Base-by-base conservation (phyloP, 2,329 filamentous ascomycete genomes). In the Exophiala viscosa region DNA sequence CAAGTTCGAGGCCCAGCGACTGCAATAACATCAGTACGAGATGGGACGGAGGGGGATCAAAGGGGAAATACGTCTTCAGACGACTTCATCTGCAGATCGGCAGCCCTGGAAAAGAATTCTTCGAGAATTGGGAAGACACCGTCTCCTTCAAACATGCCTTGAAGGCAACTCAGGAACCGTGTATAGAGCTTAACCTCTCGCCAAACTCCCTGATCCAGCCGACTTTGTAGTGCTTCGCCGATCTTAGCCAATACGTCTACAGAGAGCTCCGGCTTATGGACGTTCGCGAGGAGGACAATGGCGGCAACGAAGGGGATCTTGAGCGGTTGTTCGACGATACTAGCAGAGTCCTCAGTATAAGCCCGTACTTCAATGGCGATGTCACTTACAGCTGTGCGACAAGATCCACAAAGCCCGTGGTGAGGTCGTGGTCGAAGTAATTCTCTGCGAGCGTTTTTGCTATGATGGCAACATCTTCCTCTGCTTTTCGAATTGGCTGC, bases 231-330 rank as follows among this genome's bases (percentile, higher is more conserved):
- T 45, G 78, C 76, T 33, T 76, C 73, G 1, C 79, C 79, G 39
- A 85, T 75, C 60, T 81, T 82, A 46, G 73, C 77, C 60, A 97
- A 76, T 15, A 95, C 76, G 59, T 90, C 82, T 34, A 79, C 78
- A 31, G 86, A 82, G 33, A 95, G 77, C 60, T 93, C 87, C 3
- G 86, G 78, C 66, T 89, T 90, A 63, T 87, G 73, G 20, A 82
- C 81, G 73, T 97, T 96, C 60, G 85, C 81, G 51, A 90, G 81
- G 52, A 96, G 79, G 39, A 95, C 80, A 11, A 92, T 85, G 15
- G 88, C 89, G 8, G 91, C 90, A 34, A 95, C 80, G 67, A 96
- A 97, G 0, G 93, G 92, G n/a, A 90, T 95, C 77, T 97, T 97
- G 70, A 99, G 86, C 1, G 93, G 93, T 73, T 99, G 93, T 73